phyloP scores from a whole-genome alignment of 768 basidiomycete genomes.

The Amanita subjunquillea region DNA sequence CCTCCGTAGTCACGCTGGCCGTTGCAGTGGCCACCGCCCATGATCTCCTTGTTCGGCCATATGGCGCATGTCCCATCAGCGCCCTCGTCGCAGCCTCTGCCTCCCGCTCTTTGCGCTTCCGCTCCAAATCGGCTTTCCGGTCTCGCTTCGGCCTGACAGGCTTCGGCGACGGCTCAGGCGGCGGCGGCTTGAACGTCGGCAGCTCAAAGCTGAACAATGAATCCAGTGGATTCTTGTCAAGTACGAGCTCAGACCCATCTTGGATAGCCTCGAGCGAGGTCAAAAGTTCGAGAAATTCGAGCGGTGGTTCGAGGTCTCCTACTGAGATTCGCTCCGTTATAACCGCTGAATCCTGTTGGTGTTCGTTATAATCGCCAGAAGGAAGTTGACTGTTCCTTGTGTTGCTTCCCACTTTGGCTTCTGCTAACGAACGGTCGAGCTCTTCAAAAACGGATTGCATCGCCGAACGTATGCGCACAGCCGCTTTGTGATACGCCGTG shows the following conservation, averaged over 20 bases:
- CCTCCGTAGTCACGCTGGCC: conserved; percentile 6
- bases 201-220: conserved; percentile 65
- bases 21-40: not conserved
- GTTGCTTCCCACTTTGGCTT: not conserved
- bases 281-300: conserved; percentile 46
- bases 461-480: conserved; percentile 44
- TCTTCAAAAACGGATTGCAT: conserved; percentile 30
- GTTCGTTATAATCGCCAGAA: not conserved
- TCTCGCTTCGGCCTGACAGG: conserved; percentile 28
- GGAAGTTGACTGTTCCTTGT: not conserved
- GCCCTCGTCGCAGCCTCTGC: conserved; percentile 9
- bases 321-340: conserved; percentile 13
- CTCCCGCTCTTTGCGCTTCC: conserved; percentile 9
- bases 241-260: conserved; percentile 41
- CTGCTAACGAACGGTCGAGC: conserved; percentile 22
- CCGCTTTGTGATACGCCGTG: conserved; percentile 61
- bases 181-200: conserved; percentile 47
- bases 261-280: conserved; percentile 41
- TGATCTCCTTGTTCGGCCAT: conserved; percentile 4
- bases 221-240: conserved; percentile 47
- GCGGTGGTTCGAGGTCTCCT: conserved; percentile 70
- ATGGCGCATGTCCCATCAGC: not conserved
- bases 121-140: conserved; percentile 29
- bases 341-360: not conserved
- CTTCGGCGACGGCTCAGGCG: conserved; percentile 28